Conservation (phyloP, 2,329 filamentous ascomycete species). For the Hymenoscyphus infarciens region DNA sequence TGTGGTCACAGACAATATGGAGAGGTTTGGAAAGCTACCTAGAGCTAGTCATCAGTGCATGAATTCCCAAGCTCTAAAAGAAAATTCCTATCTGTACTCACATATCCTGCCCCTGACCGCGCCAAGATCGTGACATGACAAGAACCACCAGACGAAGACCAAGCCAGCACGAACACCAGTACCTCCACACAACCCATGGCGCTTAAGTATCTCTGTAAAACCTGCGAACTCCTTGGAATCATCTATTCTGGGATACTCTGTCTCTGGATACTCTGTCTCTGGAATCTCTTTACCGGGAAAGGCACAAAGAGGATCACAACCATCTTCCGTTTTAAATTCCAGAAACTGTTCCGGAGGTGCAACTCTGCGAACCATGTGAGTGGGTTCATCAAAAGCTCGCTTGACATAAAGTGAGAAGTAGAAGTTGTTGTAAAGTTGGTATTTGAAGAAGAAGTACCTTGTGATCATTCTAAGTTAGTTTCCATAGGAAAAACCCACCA, state of each 20-base stretch:
- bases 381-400: not conserved
- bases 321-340: slow-evolving; percentile 5
- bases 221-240: not conserved
- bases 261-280: not conserved
- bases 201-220: too few relatives aligned
- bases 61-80: too few relatives aligned
- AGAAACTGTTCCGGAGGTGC: not conserved
- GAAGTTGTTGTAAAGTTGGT: slow-evolving; percentile 10
- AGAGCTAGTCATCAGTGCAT: too few relatives aligned
- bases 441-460: not conserved
- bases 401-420: slow-evolving; percentile 4
- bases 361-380: not conserved
- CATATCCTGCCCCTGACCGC: too few relatives aligned
- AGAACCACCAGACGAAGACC: not conserved
- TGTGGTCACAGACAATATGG: not conserved
- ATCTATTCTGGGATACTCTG: not conserved
- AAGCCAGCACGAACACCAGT: not conserved
- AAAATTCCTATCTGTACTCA: too few relatives aligned
- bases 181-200: too few relatives aligned
- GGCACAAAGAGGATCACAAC: slow-evolving; percentile 3
- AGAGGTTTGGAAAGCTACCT: not conserved
- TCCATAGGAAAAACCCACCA: too few relatives aligned
- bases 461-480: not conserved
- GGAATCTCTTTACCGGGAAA: slow-evolving; percentile 6
- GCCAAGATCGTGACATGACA: too few relatives aligned